Evolutionary conservation across 2,329 filamentous ascomycete species (phyloP).

Genomic region (Parascedosporium putredinis): DNA sequence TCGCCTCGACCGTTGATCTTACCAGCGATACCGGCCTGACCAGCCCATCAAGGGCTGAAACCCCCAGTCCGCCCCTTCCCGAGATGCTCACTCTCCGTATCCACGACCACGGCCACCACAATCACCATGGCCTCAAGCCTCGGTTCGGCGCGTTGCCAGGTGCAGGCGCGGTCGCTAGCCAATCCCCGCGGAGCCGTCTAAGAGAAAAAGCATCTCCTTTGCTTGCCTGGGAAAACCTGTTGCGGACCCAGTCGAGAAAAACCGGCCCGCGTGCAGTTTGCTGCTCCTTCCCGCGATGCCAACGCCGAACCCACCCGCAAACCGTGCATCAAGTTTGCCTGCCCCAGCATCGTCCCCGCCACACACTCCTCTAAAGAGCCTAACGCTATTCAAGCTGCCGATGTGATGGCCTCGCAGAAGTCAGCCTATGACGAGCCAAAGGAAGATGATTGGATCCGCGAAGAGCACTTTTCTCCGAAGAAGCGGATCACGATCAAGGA

Average conservation of each 20-base stretch:
- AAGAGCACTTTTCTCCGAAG: constrained; percentile 52
- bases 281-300: constrained; percentile 48
- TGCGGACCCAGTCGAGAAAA: constrained; percentile 15
- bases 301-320: constrained; percentile 44
- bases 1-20: constrained; percentile 76
- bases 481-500: constrained; percentile 79
- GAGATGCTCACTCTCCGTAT: constrained; percentile 39
- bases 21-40: constrained; percentile 92
- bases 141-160: neutral
- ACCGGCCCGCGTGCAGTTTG: constrained; percentile 24
- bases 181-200: neutral
- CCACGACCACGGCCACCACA: constrained; percentile 11
- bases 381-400: constrained; percentile 19
- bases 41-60: constrained; percentile 77
- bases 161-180: neutral
- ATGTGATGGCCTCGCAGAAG: constrained; percentile 90
- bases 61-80: constrained; percentile 76
- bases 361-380: constrained; percentile 13
- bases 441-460: constrained; percentile 82
- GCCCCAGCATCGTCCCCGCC: constrained; percentile 41
- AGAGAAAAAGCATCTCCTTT: constrained; percentile 12
- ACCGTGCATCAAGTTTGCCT: constrained; percentile 88
- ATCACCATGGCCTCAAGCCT: neutral
- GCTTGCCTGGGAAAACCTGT: constrained; percentile 12
- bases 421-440: constrained; percentile 75